Conservation (phyloP, 2,329 filamentous ascomycete genomes). For the Pseudohalonectria lignicola region DNA sequence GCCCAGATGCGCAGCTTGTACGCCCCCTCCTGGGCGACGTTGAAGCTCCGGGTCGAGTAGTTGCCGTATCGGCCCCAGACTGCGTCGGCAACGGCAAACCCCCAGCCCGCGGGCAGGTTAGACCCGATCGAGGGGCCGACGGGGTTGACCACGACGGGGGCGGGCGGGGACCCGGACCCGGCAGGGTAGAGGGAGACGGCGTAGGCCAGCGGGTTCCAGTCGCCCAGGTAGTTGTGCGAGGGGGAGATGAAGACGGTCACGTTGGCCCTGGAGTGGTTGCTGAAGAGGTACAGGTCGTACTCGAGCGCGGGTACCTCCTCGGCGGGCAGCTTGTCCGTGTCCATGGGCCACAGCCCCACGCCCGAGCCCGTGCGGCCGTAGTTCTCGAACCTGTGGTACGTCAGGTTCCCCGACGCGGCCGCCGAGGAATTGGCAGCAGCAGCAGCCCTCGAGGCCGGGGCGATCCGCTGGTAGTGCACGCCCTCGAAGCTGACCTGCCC, state of each 20-base stretch:
- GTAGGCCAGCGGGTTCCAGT: constrained; percentile 34
- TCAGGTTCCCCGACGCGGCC: constrained; percentile 17
- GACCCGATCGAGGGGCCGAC: constrained; percentile 29
- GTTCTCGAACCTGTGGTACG: constrained; percentile 39
- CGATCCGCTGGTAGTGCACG: constrained; percentile 34
- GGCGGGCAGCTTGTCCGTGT: constrained; percentile 35
- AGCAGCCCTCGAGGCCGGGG: constrained; percentile 14
- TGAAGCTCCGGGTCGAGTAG: constrained; percentile 32
- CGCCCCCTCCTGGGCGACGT: constrained; percentile 26
- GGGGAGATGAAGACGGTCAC: constrained; percentile 41
- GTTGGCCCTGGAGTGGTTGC: constrained; percentile 21
- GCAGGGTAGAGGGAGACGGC: constrained; percentile 33
- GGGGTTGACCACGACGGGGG: constrained; percentile 25
- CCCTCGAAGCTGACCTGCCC: constrained; percentile 44
- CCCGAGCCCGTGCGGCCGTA: constrained; percentile 49
- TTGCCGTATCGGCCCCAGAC: constrained; percentile 33
- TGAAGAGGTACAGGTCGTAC: constrained; percentile 17
- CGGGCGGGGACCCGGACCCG: constrained; percentile 11
- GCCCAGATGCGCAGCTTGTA: constrained; percentile 41
- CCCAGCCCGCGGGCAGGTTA: constrained; percentile 30
- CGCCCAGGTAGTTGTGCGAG: constrained; percentile 39
- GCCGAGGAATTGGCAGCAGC: too few species aligned
- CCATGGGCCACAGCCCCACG: constrained; percentile 43
- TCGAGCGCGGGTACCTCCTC: constrained; percentile 42
- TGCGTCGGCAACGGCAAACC: constrained; percentile 28